Evolutionary conservation across 768 basidiomycete species (phyloP).

Genomic region (Russula emetica): DNA sequence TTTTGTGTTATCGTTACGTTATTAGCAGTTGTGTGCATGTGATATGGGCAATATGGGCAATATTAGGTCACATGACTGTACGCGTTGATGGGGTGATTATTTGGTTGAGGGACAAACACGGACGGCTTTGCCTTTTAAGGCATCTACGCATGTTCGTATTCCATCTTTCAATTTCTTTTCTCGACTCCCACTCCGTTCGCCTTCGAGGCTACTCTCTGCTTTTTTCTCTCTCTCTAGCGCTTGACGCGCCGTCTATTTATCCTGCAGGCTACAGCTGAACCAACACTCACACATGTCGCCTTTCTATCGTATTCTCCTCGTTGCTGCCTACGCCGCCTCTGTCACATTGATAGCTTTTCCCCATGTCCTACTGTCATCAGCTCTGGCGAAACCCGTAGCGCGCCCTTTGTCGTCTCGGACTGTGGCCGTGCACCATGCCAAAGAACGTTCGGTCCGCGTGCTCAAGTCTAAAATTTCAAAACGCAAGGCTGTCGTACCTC

Average conservation of each 20-base stretch:
- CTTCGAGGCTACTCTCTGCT: background rate
- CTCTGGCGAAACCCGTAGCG: constrained; percentile 33
- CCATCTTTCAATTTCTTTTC: constrained; percentile 14
- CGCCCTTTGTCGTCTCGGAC: constrained; percentile 25
- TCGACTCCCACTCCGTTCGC: constrained; percentile 3
- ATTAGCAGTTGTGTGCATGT: constrained; percentile 40
- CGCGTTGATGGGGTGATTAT: constrained; percentile 14
- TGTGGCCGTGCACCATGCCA: constrained; percentile 26
- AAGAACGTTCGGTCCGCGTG: constrained; percentile 23
- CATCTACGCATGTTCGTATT: constrained; percentile 12
- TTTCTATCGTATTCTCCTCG: constrained; percentile 38
- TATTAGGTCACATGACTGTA: constrained; percentile 16
- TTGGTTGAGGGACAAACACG: constrained; percentile 24
- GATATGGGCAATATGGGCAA: too few species aligned
- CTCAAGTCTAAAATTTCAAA: constrained; percentile 19
- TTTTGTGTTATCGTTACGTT: background rate
- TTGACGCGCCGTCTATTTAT: constrained; percentile 32
- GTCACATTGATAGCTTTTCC: constrained; percentile 38
- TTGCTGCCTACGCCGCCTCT: constrained; percentile 41
- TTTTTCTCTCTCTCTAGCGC: constrained; percentile 8
- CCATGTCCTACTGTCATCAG: constrained; percentile 25
- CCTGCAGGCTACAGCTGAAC: constrained; percentile 28
- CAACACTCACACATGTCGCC: constrained; percentile 32
- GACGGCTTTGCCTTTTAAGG: constrained; percentile 9
- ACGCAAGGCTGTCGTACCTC: background rate